Evolutionary conservation across 768 basidiomycete species (phyloP).

Genomic region (Favolaschia claudopus): DNA sequence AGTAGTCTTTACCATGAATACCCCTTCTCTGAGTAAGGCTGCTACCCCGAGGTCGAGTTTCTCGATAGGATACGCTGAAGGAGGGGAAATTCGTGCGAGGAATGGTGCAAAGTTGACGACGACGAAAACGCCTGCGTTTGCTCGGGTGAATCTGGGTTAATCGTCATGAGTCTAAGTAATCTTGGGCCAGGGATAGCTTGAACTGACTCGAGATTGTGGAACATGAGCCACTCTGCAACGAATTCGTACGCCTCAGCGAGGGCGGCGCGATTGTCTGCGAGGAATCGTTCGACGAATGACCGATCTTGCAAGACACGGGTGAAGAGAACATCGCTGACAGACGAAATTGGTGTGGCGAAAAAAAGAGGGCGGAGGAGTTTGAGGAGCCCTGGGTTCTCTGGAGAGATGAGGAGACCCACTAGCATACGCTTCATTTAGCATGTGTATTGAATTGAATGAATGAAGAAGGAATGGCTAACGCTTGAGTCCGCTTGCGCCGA

Average conservation of each 20-base stretch:
- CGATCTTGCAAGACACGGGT: conserved; percentile 32
- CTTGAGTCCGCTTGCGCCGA: conserved; percentile 36
- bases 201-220: conserved; percentile 26
- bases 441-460: not conserved
- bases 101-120: conserved; percentile 25
- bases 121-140: conserved; percentile 21
- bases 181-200: not conserved
- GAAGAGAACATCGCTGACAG: conserved; percentile 33
- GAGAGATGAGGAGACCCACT: conserved; percentile 33
- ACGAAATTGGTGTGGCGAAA: conserved; percentile 31
- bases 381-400: conserved; percentile 19
- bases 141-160: conserved; percentile 24
- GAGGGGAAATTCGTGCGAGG: conserved; percentile 10
- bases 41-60: no score
- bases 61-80: no score
- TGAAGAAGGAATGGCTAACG: not conserved
- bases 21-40: no score
- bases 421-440: not conserved
- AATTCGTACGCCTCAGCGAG: conserved; percentile 32
- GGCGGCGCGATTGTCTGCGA: conserved; percentile 23
- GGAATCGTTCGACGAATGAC: conserved; percentile 22
- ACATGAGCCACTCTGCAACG: conserved; percentile 32
- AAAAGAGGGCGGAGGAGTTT: conserved; percentile 25
- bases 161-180: not conserved
- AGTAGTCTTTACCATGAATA: no score